These are phyloP conservation scores for Flueggea neowawraea DNA, from an alignment of 441 rosid genomes.

Conservation along the genomic window DNA sequence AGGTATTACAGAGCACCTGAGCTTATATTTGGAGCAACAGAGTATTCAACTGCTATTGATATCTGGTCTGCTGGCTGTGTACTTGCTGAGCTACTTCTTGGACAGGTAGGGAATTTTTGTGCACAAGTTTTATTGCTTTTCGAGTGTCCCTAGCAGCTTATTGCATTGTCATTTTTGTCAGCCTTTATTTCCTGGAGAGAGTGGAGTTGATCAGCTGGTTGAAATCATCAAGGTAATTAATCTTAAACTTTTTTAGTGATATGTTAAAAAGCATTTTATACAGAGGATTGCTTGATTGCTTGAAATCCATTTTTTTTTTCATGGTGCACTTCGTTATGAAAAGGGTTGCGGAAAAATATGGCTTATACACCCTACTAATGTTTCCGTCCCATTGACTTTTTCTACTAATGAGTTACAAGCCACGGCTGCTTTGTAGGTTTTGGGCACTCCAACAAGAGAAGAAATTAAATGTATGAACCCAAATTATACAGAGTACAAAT, in stretches of 20 bases:
- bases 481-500: too few species aligned
- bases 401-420: too few species aligned
- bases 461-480: too few species aligned
- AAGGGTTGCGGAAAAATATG: too few species aligned
- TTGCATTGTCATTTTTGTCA: constrained; percentile 26
- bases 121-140: constrained; percentile 3
- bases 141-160: constrained; percentile 4
- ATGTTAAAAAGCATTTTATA: too few species aligned
- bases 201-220: constrained; percentile 95
- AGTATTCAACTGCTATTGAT: constrained; percentile 86
- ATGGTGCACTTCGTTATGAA: background rate
- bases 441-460: too few species aligned
- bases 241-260: constrained; percentile 2
- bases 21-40: constrained; percentile 97
- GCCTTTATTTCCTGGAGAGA: constrained; percentile 97
- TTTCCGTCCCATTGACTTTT: too few species aligned
- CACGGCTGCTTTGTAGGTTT: too few species aligned
- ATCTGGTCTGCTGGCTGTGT: constrained; percentile 99
- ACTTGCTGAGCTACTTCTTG: constrained; percentile 83
- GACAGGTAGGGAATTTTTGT: constrained; percentile 54
- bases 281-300: too few species aligned
- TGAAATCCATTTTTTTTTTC: too few species aligned
- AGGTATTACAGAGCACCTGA: constrained; percentile 98
- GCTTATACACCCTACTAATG: too few species aligned
- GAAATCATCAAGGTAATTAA: constrained; percentile 89